Evolutionary conservation across 1,139 yeast species (phyloP).

Genomic region (Protomyces inouyei): DNA sequence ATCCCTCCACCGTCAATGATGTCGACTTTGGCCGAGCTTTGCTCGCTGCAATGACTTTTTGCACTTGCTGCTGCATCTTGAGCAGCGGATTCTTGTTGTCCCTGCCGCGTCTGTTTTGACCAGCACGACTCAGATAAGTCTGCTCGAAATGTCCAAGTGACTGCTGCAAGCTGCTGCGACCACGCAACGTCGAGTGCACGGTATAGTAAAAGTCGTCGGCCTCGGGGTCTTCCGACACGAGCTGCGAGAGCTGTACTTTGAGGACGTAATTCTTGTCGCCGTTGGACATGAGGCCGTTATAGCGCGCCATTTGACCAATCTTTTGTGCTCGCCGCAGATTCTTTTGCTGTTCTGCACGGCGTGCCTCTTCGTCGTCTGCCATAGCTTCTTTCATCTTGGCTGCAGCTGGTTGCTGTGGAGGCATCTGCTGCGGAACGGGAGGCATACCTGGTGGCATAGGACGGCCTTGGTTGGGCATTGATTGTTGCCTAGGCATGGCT

Average conservation of each 20-base stretch:
- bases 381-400: background rate
- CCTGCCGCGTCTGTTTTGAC: conserved; percentile 80
- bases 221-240: conserved; percentile 95
- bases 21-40: conserved; percentile 78
- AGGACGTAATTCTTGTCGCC: conserved; percentile 94
- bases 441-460: background rate
- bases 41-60: conserved; percentile 91
- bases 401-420: background rate
- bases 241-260: conserved; percentile 87
- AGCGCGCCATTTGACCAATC: conserved; percentile 57
- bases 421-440: background rate
- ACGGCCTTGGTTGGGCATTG: background rate
- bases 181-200: conserved; percentile 80
- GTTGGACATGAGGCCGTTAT: conserved; percentile 93
- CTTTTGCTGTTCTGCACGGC: conserved; percentile 32
- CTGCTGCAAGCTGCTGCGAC: conserved; percentile 38
- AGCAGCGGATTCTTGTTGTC: conserved; percentile 87
- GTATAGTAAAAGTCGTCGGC: conserved; percentile 96
- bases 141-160: conserved; percentile 69
- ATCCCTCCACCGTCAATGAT: conserved; percentile 75
- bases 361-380: conserved; percentile 10
- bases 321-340: conserved; percentile 34
- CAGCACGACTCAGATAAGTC: conserved; percentile 90
- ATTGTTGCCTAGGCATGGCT: conserved; percentile 33
- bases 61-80: conserved; percentile 98